Percentiles rank a stretch among this genome's conserved stretches.
Conservation (phyloP, 768 basidiomycete species). For the Pilatotrama ljubarskyi region DNA sequence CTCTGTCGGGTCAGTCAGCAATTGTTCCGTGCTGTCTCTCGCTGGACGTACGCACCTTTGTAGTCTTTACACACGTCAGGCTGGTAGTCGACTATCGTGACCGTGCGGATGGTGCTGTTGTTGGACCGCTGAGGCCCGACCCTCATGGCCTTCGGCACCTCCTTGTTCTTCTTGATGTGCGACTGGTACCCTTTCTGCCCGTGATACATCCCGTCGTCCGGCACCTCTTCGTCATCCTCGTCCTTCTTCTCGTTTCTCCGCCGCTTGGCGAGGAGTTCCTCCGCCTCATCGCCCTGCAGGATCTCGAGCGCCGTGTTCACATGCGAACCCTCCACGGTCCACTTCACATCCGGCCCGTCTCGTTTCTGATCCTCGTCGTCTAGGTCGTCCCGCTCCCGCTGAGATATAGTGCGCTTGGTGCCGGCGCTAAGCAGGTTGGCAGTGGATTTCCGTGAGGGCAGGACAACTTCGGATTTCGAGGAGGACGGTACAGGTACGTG, state of each 20-base stretch:
- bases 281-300: slow-evolving; percentile 78
- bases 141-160: slow-evolving; percentile 86
- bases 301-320: slow-evolving; percentile 71
- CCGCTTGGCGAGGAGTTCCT: slow-evolving; percentile 73
- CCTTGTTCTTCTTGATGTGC: slow-evolving; percentile 80
- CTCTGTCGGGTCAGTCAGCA: slow-evolving; percentile 50
- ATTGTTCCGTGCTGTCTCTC: background rate
- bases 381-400: slow-evolving; percentile 49
- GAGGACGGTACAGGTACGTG: slow-evolving; percentile 35
- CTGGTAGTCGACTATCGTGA: slow-evolving; percentile 96
- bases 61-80: slow-evolving; percentile 99
- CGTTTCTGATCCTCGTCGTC: slow-evolving; percentile 52
- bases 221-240: slow-evolving; percentile 54
- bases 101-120: slow-evolving; percentile 83
- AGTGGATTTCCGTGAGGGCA: slow-evolving; percentile 68
- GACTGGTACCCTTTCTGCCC: slow-evolving; percentile 81
- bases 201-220: slow-evolving; percentile 84
- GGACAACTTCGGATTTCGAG: slow-evolving; percentile 70
- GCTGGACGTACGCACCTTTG: slow-evolving; percentile 66
- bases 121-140: slow-evolving; percentile 75
- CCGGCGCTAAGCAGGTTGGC: slow-evolving; percentile 78
- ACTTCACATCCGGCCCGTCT: slow-evolving; percentile 67
- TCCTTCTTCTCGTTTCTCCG: slow-evolving; percentile 55
- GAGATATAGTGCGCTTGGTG: slow-evolving; percentile 60
- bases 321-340: slow-evolving; percentile 78